phyloP scores from a whole-genome alignment of 2,329 filamentous ascomycete species.

The Biscogniauxia mediterranea region DNA sequence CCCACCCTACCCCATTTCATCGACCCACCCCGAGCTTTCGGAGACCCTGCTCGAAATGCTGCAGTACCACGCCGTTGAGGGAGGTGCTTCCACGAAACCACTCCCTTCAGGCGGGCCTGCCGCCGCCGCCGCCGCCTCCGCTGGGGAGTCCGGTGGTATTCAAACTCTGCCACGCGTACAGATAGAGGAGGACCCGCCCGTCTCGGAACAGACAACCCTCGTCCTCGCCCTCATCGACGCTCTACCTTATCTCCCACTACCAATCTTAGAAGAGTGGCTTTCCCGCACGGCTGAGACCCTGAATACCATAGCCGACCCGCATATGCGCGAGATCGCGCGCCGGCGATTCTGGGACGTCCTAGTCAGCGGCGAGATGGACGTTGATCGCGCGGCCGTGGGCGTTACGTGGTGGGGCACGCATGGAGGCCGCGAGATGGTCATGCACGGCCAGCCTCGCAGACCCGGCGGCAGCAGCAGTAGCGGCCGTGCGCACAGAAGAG shows the following conservation, averaged over 20 bases:
- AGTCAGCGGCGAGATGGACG: slow-evolving; percentile 81
- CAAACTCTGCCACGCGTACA: neutral
- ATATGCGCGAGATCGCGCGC: slow-evolving; percentile 63
- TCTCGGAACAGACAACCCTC: slow-evolving; percentile 79
- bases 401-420: slow-evolving; percentile 80
- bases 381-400: slow-evolving; percentile 74
- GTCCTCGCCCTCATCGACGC: slow-evolving; percentile 77
- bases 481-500: slow-evolving; percentile 10
- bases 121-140: slow-evolving; percentile 31
- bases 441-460: slow-evolving; percentile 27
- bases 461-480: slow-evolving; percentile 15
- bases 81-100: slow-evolving; percentile 47
- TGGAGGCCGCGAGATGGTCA: slow-evolving; percentile 52
- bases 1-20: slow-evolving; percentile 73
- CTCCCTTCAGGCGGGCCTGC: slow-evolving; percentile 40
- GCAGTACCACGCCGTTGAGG: slow-evolving; percentile 56
- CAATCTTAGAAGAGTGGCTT: slow-evolving; percentile 77
- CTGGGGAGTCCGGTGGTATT: neutral
- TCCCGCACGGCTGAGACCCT: slow-evolving; percentile 67
- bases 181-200: slow-evolving; percentile 13
- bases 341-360: slow-evolving; percentile 77
- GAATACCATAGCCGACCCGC: slow-evolving; percentile 59
- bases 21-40: slow-evolving; percentile 72
- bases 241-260: slow-evolving; percentile 68
- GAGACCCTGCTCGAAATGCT: slow-evolving; percentile 79